These are phyloP conservation scores for Colletotrichum sp. DNA, from an alignment of 2,329 filamentous ascomycete species.

Conservation along the genomic window DNA sequence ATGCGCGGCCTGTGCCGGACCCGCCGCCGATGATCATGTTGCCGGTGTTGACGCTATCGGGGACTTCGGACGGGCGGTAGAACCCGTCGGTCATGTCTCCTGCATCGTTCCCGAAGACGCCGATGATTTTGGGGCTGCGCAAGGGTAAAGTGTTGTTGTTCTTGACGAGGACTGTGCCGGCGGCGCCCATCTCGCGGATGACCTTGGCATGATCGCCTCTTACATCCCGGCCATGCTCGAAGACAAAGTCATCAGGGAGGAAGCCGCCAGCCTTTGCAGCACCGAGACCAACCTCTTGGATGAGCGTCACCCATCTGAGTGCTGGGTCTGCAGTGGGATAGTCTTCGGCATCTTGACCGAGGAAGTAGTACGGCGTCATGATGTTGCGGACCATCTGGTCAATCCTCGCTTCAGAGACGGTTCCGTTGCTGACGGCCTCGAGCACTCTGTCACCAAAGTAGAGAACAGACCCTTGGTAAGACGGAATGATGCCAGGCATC, in stretches of 20 bases:
- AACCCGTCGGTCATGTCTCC: slow-evolving; percentile 23
- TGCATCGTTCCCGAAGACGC: slow-evolving; percentile 5
- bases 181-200: slow-evolving; percentile 57
- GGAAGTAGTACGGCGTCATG: slow-evolving; percentile 81
- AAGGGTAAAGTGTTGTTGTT: slow-evolving; percentile 66
- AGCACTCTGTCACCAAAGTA: slow-evolving; percentile 68
- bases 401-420: slow-evolving; percentile 73
- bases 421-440: slow-evolving; percentile 74
- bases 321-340: slow-evolving; percentile 53
- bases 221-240: slow-evolving; percentile 47
- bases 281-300: neutral
- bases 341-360: slow-evolving; percentile 72
- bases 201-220: slow-evolving; percentile 60
- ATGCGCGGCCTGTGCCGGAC: slow-evolving; percentile 54
- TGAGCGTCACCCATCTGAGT: neutral
- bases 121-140: slow-evolving; percentile 50
- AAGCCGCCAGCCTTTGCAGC: slow-evolving; percentile 4
- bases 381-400: slow-evolving; percentile 84
- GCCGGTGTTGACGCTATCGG: neutral
- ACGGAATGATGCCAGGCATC: slow-evolving; percentile 41
- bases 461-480: slow-evolving; percentile 34
- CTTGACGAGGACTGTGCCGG: slow-evolving; percentile 76
- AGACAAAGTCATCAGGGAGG: slow-evolving; percentile 37
- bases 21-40: slow-evolving; percentile 55
- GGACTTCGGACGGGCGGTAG: neutral